phyloP scores from a whole-genome alignment of 2,329 filamentous ascomycete genomes.

The Fusarium sp. region DNA sequence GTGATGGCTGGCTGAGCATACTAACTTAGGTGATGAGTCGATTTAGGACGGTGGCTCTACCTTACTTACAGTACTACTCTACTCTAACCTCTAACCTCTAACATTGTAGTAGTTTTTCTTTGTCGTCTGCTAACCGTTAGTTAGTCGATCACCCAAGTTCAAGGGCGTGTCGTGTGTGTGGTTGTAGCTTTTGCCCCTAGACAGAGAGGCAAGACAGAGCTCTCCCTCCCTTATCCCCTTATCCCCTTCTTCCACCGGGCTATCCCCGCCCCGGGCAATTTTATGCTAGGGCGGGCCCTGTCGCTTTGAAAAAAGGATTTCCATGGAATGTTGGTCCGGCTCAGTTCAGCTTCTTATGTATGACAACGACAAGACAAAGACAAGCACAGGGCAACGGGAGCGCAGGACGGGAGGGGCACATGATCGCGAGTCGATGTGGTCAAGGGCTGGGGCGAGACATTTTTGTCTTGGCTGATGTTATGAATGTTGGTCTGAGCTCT shows the following conservation, averaged over 20 bases:
- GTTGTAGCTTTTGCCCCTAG: neutral
- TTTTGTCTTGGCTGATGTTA: constrained; percentile 3
- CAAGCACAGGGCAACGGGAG: constrained; percentile 6
- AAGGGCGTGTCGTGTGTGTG: neutral
- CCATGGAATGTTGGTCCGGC: constrained; percentile 27
- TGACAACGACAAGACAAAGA: neutral
- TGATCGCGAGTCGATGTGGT: constrained; percentile 37
- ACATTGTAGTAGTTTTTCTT: neutral
- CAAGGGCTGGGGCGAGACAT: constrained; percentile 26
- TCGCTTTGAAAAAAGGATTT: constrained; percentile 10
- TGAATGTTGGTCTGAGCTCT: constrained; percentile 23
- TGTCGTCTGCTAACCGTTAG: neutral
- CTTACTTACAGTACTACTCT: neutral
- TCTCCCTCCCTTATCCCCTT: neutral
- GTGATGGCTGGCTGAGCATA: constrained; percentile 25
- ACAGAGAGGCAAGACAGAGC: neutral
- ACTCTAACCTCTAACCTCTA: neutral
- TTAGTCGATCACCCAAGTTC: neutral
- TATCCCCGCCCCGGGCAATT: constrained; percentile 11
- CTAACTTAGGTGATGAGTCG: neutral
- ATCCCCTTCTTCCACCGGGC: constrained; percentile 2
- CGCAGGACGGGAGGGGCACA: constrained; percentile 34
- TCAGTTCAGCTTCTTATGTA: neutral
- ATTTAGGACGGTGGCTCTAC: neutral
- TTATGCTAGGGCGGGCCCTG: constrained; percentile 21